Conservation (phyloP, 768 basidiomycete genomes). For the Collybiopsis luxurians region DNA sequence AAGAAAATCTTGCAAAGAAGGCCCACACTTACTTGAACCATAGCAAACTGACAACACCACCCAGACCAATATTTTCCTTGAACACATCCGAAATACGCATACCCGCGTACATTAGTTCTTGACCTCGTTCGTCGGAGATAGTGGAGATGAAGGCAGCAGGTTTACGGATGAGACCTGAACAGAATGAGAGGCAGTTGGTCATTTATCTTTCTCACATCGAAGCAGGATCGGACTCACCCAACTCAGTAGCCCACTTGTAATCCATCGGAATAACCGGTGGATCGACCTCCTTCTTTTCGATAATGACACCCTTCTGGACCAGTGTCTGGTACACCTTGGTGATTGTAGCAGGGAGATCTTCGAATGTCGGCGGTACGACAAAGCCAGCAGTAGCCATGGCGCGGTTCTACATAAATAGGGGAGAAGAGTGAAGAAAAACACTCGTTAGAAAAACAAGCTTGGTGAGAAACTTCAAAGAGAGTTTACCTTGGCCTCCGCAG, state of each 20-base stretch:
- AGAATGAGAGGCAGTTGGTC: slow-evolving; percentile 27
- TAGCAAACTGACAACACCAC: slow-evolving; percentile 92
- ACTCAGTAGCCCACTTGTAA: slow-evolving; percentile 96
- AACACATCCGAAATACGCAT: slow-evolving; percentile 99
- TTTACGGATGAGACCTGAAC: slow-evolving; percentile 97
- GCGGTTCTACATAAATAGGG: slow-evolving; percentile 47
- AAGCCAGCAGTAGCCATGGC: slow-evolving; percentile 96
- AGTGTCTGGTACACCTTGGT: slow-evolving; percentile 84
- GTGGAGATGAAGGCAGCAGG: slow-evolving; percentile 99
- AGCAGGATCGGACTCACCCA: slow-evolving; percentile 1
- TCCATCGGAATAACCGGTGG: slow-evolving; percentile 99
- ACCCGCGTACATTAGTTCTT: slow-evolving; percentile 97
- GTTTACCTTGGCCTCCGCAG: slow-evolving; percentile 81
- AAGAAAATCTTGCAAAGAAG: not conserved
- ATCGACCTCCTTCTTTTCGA: slow-evolving; percentile 73
- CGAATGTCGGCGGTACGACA: slow-evolving; percentile 96
- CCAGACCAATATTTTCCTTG: slow-evolving; percentile 94
- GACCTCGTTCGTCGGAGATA: slow-evolving; percentile 98
- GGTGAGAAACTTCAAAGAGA: no score
- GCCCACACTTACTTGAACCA: slow-evolving; percentile 77
- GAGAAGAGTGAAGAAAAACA: not conserved
- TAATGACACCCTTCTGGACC: slow-evolving; percentile 64
- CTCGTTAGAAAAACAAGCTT: not conserved
- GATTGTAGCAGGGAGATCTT: slow-evolving; percentile 86
- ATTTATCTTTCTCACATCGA: not conserved